Base-by-base conservation (phyloP, 164 flowering plant species). In the Tinospora cordifolia region DNA sequence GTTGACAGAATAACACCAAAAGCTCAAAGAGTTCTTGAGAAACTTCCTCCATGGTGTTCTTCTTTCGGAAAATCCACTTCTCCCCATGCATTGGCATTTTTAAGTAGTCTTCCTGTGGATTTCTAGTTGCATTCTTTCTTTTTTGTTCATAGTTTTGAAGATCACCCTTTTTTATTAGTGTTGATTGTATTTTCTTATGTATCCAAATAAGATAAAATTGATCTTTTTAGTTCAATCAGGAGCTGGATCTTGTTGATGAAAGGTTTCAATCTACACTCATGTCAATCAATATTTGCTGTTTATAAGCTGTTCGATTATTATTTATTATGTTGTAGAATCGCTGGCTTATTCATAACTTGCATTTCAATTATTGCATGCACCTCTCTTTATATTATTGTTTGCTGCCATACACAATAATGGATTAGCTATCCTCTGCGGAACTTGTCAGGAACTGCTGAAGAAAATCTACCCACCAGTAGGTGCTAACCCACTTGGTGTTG, bases 41-140 rank as follows among this genome's bases (percentile, higher is more conserved):
- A 87, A 85, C 92, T 94, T 69, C 98, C 98, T 25, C 49, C 85
- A 44, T 94, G 97, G 97, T 94, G 96, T 78, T 81, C 97, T 24
- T 69, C 78, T 14, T 94, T 94, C 72, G 98, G 96, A 70, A 91
- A 91, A 78, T 94, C 98, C 5, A 89, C 96, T 12, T 88, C 89
- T 72, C 97, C 98, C 2, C 74, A 71, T 68, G 78, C 87, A 7
- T 77, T 94, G 34, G 83, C 98, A 59, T 91, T 91, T 81, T 76
- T 94, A 59, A 83, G 64, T 36, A 80, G 79, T 71, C 85, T 94
- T 46, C 91, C 91, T 39, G 79, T 89, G 66, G 72, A 79, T 75
- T 78, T 87, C 59, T 87, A 87, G 78, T 27, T 63, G 27, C 59
- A 57, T 11, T 21, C 4, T 21, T 54, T 19, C n/a, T 5, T 21